These are phyloP conservation scores for Coemansia sp. DNA, from an alignment of 192 early-diverging fungal genomes.

Conservation along the genomic window DNA sequence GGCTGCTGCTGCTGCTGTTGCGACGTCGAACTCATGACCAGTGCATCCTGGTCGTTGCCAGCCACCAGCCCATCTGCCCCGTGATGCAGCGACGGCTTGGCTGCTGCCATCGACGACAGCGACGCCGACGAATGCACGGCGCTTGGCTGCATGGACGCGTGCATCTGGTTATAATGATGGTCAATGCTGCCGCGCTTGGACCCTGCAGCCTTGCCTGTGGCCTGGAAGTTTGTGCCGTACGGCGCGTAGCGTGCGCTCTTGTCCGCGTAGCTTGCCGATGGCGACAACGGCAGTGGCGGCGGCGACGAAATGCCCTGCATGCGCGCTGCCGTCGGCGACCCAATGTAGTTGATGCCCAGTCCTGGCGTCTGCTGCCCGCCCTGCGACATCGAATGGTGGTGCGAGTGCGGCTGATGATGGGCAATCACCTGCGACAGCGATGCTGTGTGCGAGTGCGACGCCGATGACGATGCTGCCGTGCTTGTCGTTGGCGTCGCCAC, in stretches of 20 bases:
- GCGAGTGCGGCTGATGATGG: constrained; percentile 29
- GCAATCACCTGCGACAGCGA: constrained; percentile 52
- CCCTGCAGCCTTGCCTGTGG: constrained; percentile 15
- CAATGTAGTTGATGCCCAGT: constrained; percentile 42
- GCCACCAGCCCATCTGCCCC: neutral
- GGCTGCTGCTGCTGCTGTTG: constrained; percentile 24
- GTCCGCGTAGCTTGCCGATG: constrained; percentile 32
- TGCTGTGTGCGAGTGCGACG: constrained; percentile 51
- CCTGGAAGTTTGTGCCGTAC: constrained; percentile 30
- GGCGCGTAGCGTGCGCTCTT: constrained; percentile 43
- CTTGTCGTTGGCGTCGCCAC: constrained; percentile 16
- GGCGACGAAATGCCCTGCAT: constrained; percentile 39
- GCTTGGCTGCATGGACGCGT: constrained; percentile 18
- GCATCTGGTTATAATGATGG: constrained; percentile 44
- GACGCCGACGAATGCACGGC: constrained; percentile 23
- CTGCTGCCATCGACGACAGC: constrained; percentile 17
- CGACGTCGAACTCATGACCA: constrained; percentile 19
- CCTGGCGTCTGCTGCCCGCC: constrained; percentile 28
- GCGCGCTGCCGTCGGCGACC: constrained; percentile 20
- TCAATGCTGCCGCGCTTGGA: constrained; percentile 52
- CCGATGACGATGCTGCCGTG: constrained; percentile 21
- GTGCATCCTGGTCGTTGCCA: constrained; percentile 14
- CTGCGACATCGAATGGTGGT: constrained; percentile 41
- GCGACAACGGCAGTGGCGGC: constrained; percentile 41
- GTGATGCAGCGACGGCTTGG: constrained; percentile 11